Base-by-base conservation (phyloP, 2,329 filamentous ascomycete species). In the Xylaria sp. region DNA sequence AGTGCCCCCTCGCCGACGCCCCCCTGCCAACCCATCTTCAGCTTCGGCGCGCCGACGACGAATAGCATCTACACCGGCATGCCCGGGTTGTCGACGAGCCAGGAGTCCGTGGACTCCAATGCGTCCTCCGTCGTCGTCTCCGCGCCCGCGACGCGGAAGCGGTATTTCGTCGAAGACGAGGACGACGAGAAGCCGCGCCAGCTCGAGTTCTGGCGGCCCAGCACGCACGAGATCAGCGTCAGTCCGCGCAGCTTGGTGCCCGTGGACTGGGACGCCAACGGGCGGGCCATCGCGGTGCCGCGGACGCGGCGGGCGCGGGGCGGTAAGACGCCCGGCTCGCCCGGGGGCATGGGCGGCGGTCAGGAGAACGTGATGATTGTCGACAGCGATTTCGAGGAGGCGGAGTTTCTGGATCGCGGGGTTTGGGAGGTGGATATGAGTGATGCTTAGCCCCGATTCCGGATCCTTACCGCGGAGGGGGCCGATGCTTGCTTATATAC, bases 321-420 rank as follows among this genome's bases (percentile, higher is more conserved):
- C 23, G 23, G 54, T 13, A 68, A 68, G 54, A 44, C 52, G 66
- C 65, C 56, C 37, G 67, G 16, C 60, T 67, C 54, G 50, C 63
- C 55, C 59, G 65, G 16, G 16, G 16, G 16, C 16, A 16, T 37
- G 59, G 69, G 57, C 63, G 59, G 59, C 52, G 9, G 71, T 0
- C 79, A 83, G 68, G 80, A 83, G 68, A 83, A 82, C 63, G 54
- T 69, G 8, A 73, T 74, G 63, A 71, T 71, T 3, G 65, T 74
- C 0, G 75, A 75, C 48, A 59, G 69, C 55, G 87, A 91, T 70
- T 91, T 91, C 70, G 85, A 82, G 59, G 88, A 91, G 60, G 88
- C 88, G 0, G 79, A 82, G 0, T 91, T 91, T 61, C 71, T 87
- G 56, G 83, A 84, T 58, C 76, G 72, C 1, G 63, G 56, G 39